Base-by-base conservation (phyloP, 73 alveolate genomes). In the Paramecium sexaurelia region DNA sequence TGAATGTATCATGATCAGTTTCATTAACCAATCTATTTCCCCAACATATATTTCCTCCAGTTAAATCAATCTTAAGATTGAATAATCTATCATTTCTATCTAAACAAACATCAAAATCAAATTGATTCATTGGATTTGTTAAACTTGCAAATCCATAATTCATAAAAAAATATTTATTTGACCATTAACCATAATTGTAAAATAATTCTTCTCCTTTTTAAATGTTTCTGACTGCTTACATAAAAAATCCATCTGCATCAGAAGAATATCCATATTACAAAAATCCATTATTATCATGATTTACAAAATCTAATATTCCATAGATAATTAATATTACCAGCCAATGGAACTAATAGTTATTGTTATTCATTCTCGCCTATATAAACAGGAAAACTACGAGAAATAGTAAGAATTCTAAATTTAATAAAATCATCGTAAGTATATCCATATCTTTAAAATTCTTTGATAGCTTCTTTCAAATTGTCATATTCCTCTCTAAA, bases 181-280 rank as follows among this genome's bases (percentile, higher is more conserved):
- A 95, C 92, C 97, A 96, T 92, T 96, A 92, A 1, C 99, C 99
- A 91, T 97, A 97, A 66, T 96, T 92, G 93, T 97, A 99, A 85
- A 95, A 95, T 45, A 97, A 95, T 93, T 97, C 98, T 33, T 85
- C 96, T 11, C 98, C 98, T 43, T 88, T 45, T 43, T 91, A 55
- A 85, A 97, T 96, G 85, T 97, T 97, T 85, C 94, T 97, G 20
- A 91, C 86, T 8, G 99, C 99, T 71, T 97, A 98, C 68, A 97
- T 95, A 15, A 97, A 87, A 87, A 97, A 97, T 33, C 99, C 97
- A 29, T 92, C 93, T 91, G 56, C 69, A 11, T 91, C 96, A 33
- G 97, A 95, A 91, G 93, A 94, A 87, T 91, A 97, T 22, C 94
- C 95, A 98, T 99, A 97, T 17, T 95, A 90, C 2, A 99, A 95